phyloP scores from a whole-genome alignment of 257 asterid genomes.

The Knoxia roxburghii region DNA sequence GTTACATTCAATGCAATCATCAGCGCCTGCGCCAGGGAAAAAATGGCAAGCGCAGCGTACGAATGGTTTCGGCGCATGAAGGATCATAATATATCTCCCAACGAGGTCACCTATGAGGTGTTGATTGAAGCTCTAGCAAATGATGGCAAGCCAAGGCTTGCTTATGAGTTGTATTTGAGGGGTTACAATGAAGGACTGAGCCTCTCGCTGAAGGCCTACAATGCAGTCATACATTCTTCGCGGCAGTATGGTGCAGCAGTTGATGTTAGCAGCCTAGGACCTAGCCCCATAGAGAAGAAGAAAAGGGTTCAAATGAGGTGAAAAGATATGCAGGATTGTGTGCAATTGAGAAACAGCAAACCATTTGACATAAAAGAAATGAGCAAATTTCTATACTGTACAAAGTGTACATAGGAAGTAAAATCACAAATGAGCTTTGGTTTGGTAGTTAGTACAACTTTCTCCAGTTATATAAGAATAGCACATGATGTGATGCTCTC shows the following conservation, averaged over 20 bases:
- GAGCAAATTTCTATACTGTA: slow-evolving; percentile 20
- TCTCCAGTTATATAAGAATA: background rate
- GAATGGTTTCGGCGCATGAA: slow-evolving; percentile 81
- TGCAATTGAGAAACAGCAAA: slow-evolving; percentile 50
- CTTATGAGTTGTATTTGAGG: slow-evolving; percentile 62
- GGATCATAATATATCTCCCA: slow-evolving; percentile 44
- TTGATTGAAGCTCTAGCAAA: slow-evolving; percentile 65
- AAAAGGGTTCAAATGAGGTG: slow-evolving; percentile 38
- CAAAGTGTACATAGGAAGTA: slow-evolving; percentile 20
- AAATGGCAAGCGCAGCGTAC: slow-evolving; percentile 48
- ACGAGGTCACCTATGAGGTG: slow-evolving; percentile 69
- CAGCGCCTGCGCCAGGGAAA: slow-evolving; percentile 52
- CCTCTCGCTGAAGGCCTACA: slow-evolving; percentile 74
- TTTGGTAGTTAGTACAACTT: no score
- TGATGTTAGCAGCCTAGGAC: slow-evolving; percentile 49
- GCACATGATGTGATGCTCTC: background rate
- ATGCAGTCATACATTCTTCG: slow-evolving; percentile 46
- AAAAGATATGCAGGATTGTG: slow-evolving; percentile 48
- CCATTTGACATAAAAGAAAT: slow-evolving; percentile 45
- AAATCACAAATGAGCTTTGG: slow-evolving; percentile 19
- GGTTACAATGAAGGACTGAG: slow-evolving; percentile 55
- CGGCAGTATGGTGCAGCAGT: slow-evolving; percentile 43
- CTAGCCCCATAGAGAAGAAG: slow-evolving; percentile 58
- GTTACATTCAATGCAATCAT: slow-evolving; percentile 89
- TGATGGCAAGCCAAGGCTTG: slow-evolving; percentile 86